Evolutionary conservation across 768 basidiomycete genomes (phyloP), one percentile per base, ranked within the genome.

Genomic region (Lactifluus piperatus): DNA sequence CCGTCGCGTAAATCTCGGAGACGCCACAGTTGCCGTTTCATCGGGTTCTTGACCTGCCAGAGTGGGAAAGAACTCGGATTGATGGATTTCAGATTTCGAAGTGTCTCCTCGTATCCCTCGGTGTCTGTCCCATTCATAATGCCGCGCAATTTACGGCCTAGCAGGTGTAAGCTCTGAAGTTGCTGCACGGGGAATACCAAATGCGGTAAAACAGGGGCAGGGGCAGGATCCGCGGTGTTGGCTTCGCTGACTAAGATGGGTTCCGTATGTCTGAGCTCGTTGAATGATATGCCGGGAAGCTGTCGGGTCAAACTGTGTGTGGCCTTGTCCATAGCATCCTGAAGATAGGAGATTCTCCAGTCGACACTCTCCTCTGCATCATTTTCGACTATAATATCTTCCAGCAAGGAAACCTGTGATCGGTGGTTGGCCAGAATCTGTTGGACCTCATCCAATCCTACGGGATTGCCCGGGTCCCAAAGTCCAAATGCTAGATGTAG

Each of bases 21-120:
- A 22, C 57, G 57, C 57, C 50, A 58, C 1, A 58, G 10, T 10
- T 58, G 57, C n/a, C 44, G 50, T 18, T 18, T 37, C 57, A 52
- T 37, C 22, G 37, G 27, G 34, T 37, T 4, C 8, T 52, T 37
- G 36, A 29, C n/a, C 24, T 10, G 10, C 0, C 39, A 47, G 7
- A 54, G 27, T 26, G 7, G 5, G 20, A 54, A 7, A 36, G 46
- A 32, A 1, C 32, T 43, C 5, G 13, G 18, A n/a, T 41, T 24
- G 30, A 59, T 27, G n/a, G 47, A 49, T 22, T 46, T 45, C 24
- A 52, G 18, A 4, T 37, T 41, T 5, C 18, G 16, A 18, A 52
- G 26, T 16, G 26, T 6, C 10, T 29, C 37, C 16, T 26, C n/a
- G 11, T 52, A 27, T 37, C 22, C 50, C 50, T 22, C 49, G 18